Evolutionary conservation across 2,329 filamentous ascomycete genomes (phyloP).

Genomic region (Botrytis elliptica): DNA sequence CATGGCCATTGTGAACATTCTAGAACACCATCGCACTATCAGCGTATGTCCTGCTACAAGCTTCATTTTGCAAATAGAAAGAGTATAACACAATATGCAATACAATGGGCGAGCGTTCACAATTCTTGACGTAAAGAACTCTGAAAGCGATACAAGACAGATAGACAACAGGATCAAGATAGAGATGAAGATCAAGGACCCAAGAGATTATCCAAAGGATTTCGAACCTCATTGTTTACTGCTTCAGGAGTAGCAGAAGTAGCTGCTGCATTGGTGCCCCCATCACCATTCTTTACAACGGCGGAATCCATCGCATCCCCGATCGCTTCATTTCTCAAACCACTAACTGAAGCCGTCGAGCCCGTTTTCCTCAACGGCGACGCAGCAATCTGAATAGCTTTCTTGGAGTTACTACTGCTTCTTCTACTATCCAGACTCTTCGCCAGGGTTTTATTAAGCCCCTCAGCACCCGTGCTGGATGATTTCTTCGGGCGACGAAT

Average conservation of each 20-base stretch:
- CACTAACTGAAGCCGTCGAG: constrained; percentile 31
- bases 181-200: constrained; percentile 29
- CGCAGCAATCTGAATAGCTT: constrained; percentile 53
- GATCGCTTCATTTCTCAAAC: constrained; percentile 27
- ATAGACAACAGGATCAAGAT: constrained; percentile 11
- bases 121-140: background rate
- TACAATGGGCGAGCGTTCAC: background rate
- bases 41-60: constrained; percentile 24
- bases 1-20: constrained; percentile 20
- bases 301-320: background rate
- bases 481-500: constrained; percentile 48
- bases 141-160: background rate
- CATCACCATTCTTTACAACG: constrained; percentile 15
- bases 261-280: background rate
- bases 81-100: background rate
- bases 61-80: background rate
- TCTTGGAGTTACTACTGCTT: constrained; percentile 82
- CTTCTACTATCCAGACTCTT: constrained; percentile 90
- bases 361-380: constrained; percentile 31
- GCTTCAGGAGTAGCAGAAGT: constrained; percentile 20
- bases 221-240: constrained; percentile 34
- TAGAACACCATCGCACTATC: constrained; percentile 29
- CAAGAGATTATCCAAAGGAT: constrained; percentile 34
- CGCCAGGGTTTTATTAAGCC: constrained; percentile 73
- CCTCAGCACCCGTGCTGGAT: constrained; percentile 59